Evolutionary conservation across 495 filamentous ascomycete genomes (phyloP).

Genomic region (Neurospora hispaniola): DNA sequence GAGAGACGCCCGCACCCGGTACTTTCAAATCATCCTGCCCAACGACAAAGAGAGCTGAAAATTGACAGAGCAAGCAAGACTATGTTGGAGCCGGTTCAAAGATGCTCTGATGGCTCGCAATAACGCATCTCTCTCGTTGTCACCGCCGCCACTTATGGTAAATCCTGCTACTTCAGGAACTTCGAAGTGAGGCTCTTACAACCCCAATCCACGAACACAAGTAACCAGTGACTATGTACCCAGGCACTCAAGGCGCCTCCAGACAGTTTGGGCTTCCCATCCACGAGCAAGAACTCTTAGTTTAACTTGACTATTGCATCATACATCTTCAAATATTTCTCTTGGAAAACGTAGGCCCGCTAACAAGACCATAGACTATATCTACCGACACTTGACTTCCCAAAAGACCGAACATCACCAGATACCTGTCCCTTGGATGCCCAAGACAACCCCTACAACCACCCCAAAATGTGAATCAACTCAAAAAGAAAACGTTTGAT

Average conservation of each 20-base stretch:
- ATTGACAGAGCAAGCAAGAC: neutral
- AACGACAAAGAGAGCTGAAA: neutral
- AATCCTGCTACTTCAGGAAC: neutral
- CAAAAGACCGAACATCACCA: neutral
- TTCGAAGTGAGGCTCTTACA: neutral
- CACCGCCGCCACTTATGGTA: neutral
- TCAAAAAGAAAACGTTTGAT: neutral
- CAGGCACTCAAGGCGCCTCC: neutral
- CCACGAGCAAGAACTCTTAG: neutral
- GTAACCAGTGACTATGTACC: neutral
- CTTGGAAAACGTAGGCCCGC: neutral
- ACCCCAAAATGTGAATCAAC: neutral
- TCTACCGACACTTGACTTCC: neutral
- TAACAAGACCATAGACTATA: neutral
- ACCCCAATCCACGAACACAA: neutral
- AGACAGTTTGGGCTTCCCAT: neutral
- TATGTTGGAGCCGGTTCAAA: neutral
- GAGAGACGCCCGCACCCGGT: neutral
- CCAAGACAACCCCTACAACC: neutral
- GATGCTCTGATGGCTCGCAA: neutral
- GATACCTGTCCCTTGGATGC: neutral
- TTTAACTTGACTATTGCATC: neutral
- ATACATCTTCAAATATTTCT: neutral
- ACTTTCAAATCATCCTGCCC: too few species aligned
- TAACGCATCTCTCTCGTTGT: neutral